Conservation (phyloP, 768 basidiomycete species). For the Panaeolus papilionaceus region DNA sequence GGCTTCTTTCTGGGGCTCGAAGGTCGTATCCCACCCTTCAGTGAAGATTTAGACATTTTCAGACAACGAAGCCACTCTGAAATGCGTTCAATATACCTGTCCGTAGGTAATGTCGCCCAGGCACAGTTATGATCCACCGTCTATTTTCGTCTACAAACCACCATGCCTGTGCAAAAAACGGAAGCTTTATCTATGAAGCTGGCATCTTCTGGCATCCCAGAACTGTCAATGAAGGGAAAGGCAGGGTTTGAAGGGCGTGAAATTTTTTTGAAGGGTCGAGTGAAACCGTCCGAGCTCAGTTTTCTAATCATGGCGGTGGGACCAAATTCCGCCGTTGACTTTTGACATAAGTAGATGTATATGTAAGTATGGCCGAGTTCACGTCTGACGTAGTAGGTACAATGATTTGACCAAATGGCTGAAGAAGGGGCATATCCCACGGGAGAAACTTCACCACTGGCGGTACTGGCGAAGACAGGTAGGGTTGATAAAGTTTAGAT, state of each 20-base stretch:
- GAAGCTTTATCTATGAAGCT: neutral
- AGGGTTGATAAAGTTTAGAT: neutral
- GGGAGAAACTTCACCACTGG: neutral
- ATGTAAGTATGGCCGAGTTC: neutral
- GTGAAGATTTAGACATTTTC: constrained; percentile 5
- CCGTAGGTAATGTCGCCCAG: neutral
- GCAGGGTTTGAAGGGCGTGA: constrained; percentile 10
- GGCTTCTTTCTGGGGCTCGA: neutral
- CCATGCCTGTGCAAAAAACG: neutral
- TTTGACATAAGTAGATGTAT: neutral
- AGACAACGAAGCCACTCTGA: neutral
- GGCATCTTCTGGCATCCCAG: neutral
- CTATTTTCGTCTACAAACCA: constrained; percentile 10
- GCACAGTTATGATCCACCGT: constrained; percentile 7
- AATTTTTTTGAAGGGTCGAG: constrained; percentile 3
- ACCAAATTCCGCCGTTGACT: constrained; percentile 4
- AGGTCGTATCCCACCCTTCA: neutral
- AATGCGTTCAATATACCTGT: constrained; percentile 11
- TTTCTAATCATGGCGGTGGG: constrained; percentile 13
- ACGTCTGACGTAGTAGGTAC: constrained; percentile 10
- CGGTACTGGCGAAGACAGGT: neutral
- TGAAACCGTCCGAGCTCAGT: constrained; percentile 10
- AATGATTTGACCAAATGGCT: neutral
- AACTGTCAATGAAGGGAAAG: constrained; percentile 8
- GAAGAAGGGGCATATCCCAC: constrained; percentile 6